Conservation (phyloP, 306 rosid genomes). For the Quercus dentata region DNA sequence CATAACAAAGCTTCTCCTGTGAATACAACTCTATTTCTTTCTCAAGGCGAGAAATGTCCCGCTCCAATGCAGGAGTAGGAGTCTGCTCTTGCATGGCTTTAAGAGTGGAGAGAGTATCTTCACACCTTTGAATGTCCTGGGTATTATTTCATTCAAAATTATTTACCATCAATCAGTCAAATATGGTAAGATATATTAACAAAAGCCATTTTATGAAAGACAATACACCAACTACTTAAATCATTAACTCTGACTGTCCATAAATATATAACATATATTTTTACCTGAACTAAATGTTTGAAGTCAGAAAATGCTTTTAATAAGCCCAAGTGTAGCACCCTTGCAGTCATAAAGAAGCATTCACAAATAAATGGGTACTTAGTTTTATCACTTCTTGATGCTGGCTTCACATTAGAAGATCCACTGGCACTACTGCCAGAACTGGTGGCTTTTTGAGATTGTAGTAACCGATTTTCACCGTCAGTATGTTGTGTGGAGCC, state of each 20-base stretch:
- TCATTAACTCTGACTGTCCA: conserved; percentile 4
- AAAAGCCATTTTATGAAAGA: conserved; percentile 6
- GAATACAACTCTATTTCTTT: conserved; percentile 80
- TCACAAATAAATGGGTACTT: conserved; percentile 89
- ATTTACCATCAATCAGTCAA: conserved; percentile 8
- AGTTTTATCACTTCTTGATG: conserved; percentile 46
- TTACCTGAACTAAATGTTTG: conserved; percentile 97
- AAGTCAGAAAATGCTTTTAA: conserved; percentile 94
- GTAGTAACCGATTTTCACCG: conserved; percentile 63
- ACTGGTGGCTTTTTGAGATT: conserved; percentile 89
- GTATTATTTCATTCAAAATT: conserved; percentile 17
- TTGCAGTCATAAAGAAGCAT: conserved; percentile 98
- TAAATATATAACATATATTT: neutral
- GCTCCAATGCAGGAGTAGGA: conserved; percentile 53
- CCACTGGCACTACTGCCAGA: conserved; percentile 58
- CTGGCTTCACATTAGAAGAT: conserved; percentile 35
- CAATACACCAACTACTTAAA: conserved; percentile 1
- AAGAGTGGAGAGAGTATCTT: conserved; percentile 82
- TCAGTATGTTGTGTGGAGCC: conserved; percentile 38
- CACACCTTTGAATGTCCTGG: conserved; percentile 86
- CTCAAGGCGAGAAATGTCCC: conserved; percentile 81
- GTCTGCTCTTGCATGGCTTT: conserved; percentile 71
- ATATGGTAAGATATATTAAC: conserved; percentile 5
- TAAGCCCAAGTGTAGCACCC: conserved; percentile 94
- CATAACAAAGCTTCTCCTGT: conserved; percentile 85